Percentiles rank a stretch among this genome's conserved stretches.
These are phyloP conservation scores for Microsporum ferrugineum DNA, from an alignment of 2,329 filamentous ascomycete species.

Conservation along the genomic window DNA sequence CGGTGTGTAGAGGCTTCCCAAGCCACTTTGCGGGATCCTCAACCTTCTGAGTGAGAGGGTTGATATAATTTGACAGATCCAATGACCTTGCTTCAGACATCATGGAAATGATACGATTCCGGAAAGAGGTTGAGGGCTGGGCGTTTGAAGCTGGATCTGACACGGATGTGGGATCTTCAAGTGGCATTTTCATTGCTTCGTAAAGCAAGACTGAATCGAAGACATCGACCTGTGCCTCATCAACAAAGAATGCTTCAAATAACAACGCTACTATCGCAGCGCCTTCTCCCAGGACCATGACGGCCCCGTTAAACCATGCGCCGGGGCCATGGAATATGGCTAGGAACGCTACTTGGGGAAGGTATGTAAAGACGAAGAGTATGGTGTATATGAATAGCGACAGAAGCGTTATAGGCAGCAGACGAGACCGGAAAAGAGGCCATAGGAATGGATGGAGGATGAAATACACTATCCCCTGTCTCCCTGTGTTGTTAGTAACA, in stretches of 20 bases:
- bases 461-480: slow-evolving; percentile 75
- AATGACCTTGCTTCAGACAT: neutral
- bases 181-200: slow-evolving; percentile 37
- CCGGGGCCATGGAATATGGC: slow-evolving; percentile 69
- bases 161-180: neutral
- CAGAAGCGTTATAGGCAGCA: slow-evolving; percentile 71
- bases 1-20: slow-evolving; percentile 64
- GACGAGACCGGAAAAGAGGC: slow-evolving; percentile 63
- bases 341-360: slow-evolving; percentile 81
- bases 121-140: neutral
- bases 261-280: slow-evolving; percentile 52
- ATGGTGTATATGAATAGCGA: slow-evolving; percentile 73
- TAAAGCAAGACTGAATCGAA: slow-evolving; percentile 80
- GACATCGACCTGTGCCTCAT: slow-evolving; percentile 65
- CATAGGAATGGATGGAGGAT: slow-evolving; percentile 64
- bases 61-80: neutral
- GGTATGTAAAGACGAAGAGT: slow-evolving; percentile 76
- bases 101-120: neutral
- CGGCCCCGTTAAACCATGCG: slow-evolving; percentile 81
- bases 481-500: neutral
- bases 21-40: slow-evolving; percentile 62
- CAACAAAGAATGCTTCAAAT: slow-evolving; percentile 72
- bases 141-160: neutral
- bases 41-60: neutral
- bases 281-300: slow-evolving; percentile 64